Conservation (phyloP, 192 early-diverging fungal species). For the Coemansia sp. region DNA sequence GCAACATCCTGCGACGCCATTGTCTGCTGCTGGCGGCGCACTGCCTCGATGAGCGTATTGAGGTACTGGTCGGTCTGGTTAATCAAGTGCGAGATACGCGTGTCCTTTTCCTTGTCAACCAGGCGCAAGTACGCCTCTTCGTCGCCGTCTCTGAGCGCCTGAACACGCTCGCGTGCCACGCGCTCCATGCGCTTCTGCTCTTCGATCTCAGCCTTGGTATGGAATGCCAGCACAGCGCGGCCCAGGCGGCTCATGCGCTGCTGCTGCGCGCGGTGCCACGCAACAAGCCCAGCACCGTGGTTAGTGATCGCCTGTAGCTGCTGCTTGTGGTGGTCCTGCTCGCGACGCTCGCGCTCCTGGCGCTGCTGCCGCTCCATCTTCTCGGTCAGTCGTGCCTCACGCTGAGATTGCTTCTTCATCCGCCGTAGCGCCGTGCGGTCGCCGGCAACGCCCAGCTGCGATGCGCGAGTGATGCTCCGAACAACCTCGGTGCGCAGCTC, state of each 20-base stretch:
- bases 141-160: slow-evolving; percentile 95
- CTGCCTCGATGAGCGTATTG: slow-evolving; percentile 78
- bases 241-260: slow-evolving; percentile 73
- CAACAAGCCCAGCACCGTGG: slow-evolving; percentile 71
- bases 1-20: slow-evolving; percentile 47
- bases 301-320: slow-evolving; percentile 73
- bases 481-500: slow-evolving; percentile 74
- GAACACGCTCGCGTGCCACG: slow-evolving; percentile 90
- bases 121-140: slow-evolving; percentile 97
- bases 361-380: slow-evolving; percentile 88
- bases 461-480: slow-evolving; percentile 66
- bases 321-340: slow-evolving; percentile 81
- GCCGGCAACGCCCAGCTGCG: slow-evolving; percentile 76
- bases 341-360: slow-evolving; percentile 79
- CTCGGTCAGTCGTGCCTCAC: slow-evolving; percentile 87
- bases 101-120: slow-evolving; percentile 95
- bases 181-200: slow-evolving; percentile 87
- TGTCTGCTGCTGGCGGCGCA: slow-evolving; percentile 78
- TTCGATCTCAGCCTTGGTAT: slow-evolving; percentile 86
- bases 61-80: slow-evolving; percentile 88
- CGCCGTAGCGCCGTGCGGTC: slow-evolving; percentile 76
- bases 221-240: slow-evolving; percentile 71
- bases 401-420: slow-evolving; percentile 80
- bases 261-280: slow-evolving; percentile 69
- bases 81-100: slow-evolving; percentile 88